Evolutionary conservation across 1,139 yeast genomes (phyloP).

Genomic region (Zhuliangozyma parablackwelliae): DNA sequence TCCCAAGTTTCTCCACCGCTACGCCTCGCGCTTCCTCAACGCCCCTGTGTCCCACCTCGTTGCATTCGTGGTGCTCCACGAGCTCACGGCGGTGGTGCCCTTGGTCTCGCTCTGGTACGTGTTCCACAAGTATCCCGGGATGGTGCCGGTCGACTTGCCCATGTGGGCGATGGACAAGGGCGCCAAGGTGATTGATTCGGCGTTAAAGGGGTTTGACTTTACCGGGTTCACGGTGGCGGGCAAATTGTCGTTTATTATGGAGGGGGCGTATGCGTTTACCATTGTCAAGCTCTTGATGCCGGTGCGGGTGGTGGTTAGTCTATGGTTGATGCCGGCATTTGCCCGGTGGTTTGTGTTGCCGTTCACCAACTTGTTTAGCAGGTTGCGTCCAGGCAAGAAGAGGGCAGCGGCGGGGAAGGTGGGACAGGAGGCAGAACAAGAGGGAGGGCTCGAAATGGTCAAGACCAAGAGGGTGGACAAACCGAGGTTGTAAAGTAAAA

Average conservation of each 20-base stretch:
- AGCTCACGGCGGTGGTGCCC: constrained; percentile 78
- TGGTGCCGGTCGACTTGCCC: constrained; percentile 54
- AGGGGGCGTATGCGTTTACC: constrained; percentile 89
- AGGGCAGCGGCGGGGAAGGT: neutral
- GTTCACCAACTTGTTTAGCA: constrained; percentile 30
- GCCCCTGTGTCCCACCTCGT: constrained; percentile 72
- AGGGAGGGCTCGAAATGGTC: constrained; percentile 1
- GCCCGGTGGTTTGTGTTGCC: constrained; percentile 60
- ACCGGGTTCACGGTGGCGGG: constrained; percentile 39
- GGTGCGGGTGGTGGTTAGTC: constrained; percentile 51
- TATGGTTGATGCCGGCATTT: constrained; percentile 63
- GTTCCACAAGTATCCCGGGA: constrained; percentile 50
- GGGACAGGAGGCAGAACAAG: constrained; percentile 4
- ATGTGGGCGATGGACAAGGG: constrained; percentile 65
- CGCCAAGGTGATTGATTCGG: constrained; percentile 51
- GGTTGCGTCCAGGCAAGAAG: constrained; percentile 11
- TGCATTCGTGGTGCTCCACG: constrained; percentile 78
- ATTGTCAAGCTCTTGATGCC: constrained; percentile 67
- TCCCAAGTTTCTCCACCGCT: constrained; percentile 49
- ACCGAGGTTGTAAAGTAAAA: constrained; percentile 30
- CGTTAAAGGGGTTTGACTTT: constrained; percentile 31
- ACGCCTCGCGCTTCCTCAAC: constrained; percentile 43
- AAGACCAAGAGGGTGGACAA: constrained; percentile 22
- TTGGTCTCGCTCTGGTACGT: constrained; percentile 72
- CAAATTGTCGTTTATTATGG: constrained; percentile 56